A percentile compares a stretch with the other conserved stretches of the same genome.
phyloP scores from a whole-genome alignment of 331 rosid genomes.

The Saraca asoca region DNA sequence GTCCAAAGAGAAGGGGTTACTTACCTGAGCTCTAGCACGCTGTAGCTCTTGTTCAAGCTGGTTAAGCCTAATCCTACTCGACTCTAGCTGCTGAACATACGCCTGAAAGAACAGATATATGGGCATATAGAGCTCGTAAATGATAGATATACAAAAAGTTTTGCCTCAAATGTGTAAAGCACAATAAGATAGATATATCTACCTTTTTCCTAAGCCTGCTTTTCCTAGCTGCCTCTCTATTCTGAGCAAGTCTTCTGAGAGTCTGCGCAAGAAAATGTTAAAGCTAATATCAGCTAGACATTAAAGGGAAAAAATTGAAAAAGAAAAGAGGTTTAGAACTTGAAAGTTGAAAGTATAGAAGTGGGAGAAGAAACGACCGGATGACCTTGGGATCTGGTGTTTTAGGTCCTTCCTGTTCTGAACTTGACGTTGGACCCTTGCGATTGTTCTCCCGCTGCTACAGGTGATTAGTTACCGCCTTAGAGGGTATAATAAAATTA shows the following conservation, averaged over 20 bases:
- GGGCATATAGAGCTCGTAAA: not conserved
- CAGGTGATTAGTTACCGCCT: not conserved
- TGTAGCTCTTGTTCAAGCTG: conserved; percentile 94
- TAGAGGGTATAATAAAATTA: conserved; percentile 8
- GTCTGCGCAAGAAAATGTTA: conserved; percentile 53
- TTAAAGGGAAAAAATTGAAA: not conserved
- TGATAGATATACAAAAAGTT: conserved; percentile 10
- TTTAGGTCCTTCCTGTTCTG: conserved; percentile 91
- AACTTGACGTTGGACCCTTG: conserved; percentile 84
- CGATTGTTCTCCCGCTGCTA: conserved; percentile 66
- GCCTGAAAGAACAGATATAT: conserved; percentile 54
- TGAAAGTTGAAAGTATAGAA: not conserved
- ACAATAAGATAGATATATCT: not conserved
- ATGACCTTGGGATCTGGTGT: conserved; percentile 92
- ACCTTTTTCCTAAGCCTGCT: conserved; percentile 98
- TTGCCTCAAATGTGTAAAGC: conserved; percentile 35
- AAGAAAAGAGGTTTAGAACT: not conserved
- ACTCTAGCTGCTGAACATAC: conserved; percentile 91
- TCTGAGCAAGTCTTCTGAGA: conserved; percentile 97
- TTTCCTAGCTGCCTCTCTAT: conserved; percentile 99
- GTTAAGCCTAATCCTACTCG: conserved; percentile 90
- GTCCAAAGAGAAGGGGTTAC: not conserved
- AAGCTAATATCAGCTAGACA: no score
- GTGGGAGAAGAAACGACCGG: not conserved
- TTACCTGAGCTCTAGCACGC: conserved; percentile 82